A percentile compares a stretch with the other conserved stretches of the same genome.
Conservation (phyloP, 176 grass and related monocot species). For the Puya raimondii region DNA sequence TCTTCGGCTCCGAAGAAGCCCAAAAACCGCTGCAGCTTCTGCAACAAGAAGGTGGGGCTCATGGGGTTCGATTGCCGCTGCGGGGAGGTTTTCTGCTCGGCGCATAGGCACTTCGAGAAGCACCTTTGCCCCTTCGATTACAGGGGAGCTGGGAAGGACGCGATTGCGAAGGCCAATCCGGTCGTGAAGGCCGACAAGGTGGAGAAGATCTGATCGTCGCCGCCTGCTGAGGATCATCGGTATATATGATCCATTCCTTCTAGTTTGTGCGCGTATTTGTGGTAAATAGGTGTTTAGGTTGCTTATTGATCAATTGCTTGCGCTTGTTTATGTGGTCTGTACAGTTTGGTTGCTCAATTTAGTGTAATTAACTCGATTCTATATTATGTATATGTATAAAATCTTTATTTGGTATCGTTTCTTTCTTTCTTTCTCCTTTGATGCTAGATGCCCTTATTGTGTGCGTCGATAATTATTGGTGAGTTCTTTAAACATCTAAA, state of each 20-base stretch:
- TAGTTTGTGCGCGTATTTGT: not conserved
- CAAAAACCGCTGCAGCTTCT: constrained; percentile 16
- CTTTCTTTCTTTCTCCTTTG: too few relatives aligned
- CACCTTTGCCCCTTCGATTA: constrained; percentile 54
- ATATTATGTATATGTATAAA: too few relatives aligned
- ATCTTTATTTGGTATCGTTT: too few relatives aligned
- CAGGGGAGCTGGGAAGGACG: constrained; percentile 39
- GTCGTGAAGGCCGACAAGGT: constrained; percentile 50
- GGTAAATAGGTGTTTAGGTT: not conserved
- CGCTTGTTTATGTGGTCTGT: not conserved
- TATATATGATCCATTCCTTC: constrained; percentile 4
- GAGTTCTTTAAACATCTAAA: too few relatives aligned
- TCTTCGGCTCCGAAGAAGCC: not conserved
- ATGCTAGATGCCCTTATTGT: too few relatives aligned
- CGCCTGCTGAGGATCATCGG: not conserved
- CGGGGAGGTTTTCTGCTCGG: constrained; percentile 54
- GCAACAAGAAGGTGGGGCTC: constrained; percentile 46
- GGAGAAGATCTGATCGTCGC: constrained; percentile 39
- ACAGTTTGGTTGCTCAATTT: not conserved
- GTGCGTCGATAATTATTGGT: too few relatives aligned
- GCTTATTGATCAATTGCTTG: not conserved
- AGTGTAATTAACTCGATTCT: not conserved
- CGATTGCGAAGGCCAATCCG: constrained; percentile 52
- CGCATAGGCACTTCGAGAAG: constrained; percentile 55
- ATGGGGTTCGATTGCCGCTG: constrained; percentile 67